Evolutionary conservation across 2,329 filamentous ascomycete species (phyloP), one percentile per base, ranked within the genome.

Genomic region (Chaetomiaceae sp.): DNA sequence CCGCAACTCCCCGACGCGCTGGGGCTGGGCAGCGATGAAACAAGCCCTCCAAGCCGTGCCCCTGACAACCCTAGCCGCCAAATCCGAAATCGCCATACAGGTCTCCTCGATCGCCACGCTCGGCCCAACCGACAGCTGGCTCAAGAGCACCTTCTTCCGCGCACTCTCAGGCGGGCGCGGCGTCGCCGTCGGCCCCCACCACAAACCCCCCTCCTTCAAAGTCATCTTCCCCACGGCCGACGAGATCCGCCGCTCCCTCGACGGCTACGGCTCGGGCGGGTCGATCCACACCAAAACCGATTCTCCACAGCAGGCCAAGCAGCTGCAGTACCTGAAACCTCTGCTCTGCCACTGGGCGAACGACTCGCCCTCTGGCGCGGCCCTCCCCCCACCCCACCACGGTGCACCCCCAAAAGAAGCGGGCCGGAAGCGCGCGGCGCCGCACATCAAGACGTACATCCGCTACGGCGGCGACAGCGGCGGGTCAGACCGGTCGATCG

Each of bases 391-490:
- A 58, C 13, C 48, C 52, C 1, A 25, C 37, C 0, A 21, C 30
- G 14, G 3, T 7, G 14, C 9, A 33, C 30, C 30, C 30, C 7
- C 12, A 7, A 7, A 62, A 5, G 74, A 85, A 54, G 78, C 80
- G 8, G 82, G 84, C 1, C 74, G 87, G 48, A 73, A 79, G 42
- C 75, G 81, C 25, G 89, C 89, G 16, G 88, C 89, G 1, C 90
- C 90, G 0, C 90, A 96, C 60, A 87, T 95, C 64, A 96, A 96
- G 66, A 95, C 89, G 0, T 96, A 93, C 62, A 82, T 91, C 39
- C 81, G 87, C 4, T 90, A 77, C 58, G 68, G 71, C 47, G 58
- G 65, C n/a, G 62, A 70, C 58, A 68, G 71, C 47, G 58, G 65
- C n/a, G 62, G 70, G 16, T 67, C 69, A 0, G 41, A 44, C 31